Conservation (phyloP, 345 rosid species). For the Iberis pinnata region DNA sequence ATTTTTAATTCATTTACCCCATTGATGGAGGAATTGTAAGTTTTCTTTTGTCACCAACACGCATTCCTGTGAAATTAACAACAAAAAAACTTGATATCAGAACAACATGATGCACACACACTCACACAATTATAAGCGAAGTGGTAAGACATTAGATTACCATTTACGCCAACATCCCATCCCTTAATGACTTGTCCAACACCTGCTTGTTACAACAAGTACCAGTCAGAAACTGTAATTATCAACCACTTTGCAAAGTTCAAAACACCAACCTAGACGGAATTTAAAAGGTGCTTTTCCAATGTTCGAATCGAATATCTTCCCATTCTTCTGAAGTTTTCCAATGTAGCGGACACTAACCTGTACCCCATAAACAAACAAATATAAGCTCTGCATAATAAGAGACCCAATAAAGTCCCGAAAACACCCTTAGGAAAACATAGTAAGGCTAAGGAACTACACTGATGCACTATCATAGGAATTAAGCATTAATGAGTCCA, state of each 20-base stretch:
- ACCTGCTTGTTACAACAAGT: conserved; percentile 39
- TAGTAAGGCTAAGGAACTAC: neutral
- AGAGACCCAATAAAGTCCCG: too few relatives aligned
- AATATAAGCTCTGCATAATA: neutral
- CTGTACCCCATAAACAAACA: conserved; percentile 40
- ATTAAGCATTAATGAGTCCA: neutral
- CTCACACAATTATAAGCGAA: neutral
- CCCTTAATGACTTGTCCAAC: conserved; percentile 89
- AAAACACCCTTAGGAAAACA: too few relatives aligned
- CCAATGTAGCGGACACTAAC: conserved; percentile 74
- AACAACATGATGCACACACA: neutral
- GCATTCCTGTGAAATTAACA: conserved; percentile 44
- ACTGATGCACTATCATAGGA: neutral
- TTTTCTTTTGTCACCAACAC: conserved; percentile 64
- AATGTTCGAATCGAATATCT: conserved; percentile 76
- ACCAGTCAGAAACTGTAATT: neutral
- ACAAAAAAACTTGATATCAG: neutral
- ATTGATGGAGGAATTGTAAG: conserved; percentile 62
- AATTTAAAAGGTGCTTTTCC: conserved; percentile 75
- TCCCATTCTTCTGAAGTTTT: conserved; percentile 84
- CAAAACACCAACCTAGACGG: conserved; percentile 50
- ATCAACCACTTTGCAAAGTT: neutral
- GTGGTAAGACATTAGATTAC: conserved; percentile 35
- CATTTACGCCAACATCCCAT: conserved; percentile 95
- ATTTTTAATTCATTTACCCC: conserved; percentile 40